phyloP scores from a whole-genome alignment of 352 stramenopile genomes.

The Phytophthora podocarpi region DNA sequence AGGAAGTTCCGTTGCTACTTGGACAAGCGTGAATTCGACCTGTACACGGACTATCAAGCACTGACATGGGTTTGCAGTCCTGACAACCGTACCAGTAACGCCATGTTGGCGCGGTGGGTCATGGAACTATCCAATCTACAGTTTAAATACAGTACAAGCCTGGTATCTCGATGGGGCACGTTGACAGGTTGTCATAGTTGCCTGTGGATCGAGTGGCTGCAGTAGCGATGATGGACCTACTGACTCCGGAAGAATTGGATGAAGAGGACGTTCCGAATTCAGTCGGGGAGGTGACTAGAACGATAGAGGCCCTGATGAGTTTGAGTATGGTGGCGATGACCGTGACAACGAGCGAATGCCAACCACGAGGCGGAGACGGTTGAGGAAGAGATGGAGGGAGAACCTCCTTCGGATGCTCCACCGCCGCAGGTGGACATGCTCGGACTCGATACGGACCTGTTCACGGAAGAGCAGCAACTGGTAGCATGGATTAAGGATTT shows the following conservation, averaged over 20 bases:
- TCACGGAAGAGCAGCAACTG: background rate
- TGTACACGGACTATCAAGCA: background rate
- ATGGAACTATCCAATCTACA: slow-evolving; percentile 2
- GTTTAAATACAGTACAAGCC: slow-evolving; percentile 1
- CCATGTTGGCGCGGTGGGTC: slow-evolving; percentile 5
- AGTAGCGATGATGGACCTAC: background rate
- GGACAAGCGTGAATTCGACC: too few species aligned
- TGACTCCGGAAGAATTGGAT: too few species aligned
- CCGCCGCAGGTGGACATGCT: too few species aligned
- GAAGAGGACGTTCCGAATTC: too few species aligned
- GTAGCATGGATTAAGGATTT: slow-evolving; percentile 7
- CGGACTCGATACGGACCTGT: background rate
- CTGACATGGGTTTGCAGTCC: background rate
- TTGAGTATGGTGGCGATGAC: too few species aligned
- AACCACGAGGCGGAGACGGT: too few species aligned
- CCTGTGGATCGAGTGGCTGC: background rate
- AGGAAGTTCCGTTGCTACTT: too few species aligned
- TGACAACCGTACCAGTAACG: background rate
- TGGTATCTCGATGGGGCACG: slow-evolving; percentile 2
- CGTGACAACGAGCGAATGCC: too few species aligned
- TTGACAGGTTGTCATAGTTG: background rate
- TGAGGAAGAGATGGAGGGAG: too few species aligned
- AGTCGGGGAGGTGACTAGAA: too few species aligned
- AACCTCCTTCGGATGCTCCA: too few species aligned
- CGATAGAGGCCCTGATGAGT: too few species aligned